phyloP scores from a whole-genome alignment of 1,284 basidiomycete species.

The Phlebopus sp. region DNA sequence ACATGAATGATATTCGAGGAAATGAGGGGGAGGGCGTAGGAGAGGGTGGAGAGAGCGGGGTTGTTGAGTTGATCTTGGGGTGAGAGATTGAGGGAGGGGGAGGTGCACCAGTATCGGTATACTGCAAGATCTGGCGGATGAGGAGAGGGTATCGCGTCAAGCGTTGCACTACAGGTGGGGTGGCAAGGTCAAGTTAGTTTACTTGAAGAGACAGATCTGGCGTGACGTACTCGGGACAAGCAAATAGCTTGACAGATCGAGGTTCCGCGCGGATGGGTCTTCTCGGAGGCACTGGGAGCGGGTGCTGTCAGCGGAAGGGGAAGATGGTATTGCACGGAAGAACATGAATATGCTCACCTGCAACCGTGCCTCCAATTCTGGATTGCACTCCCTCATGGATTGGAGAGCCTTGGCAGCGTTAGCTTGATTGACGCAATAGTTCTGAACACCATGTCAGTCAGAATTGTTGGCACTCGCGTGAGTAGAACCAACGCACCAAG shows the following conservation, averaged over 20 bases:
- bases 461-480: slow-evolving; percentile 2
- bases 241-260: slow-evolving; percentile 89
- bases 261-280: slow-evolving; percentile 73
- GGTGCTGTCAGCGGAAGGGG: background rate
- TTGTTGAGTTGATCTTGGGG: background rate
- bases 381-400: slow-evolving; percentile 67
- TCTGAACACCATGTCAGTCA: slow-evolving; percentile 41
- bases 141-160: slow-evolving; percentile 90
- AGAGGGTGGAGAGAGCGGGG: background rate
- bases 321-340: background rate
- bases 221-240: slow-evolving; percentile 77
- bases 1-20: background rate
- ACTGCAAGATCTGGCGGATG: slow-evolving; percentile 80
- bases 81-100: background rate
- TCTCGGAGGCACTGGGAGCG: slow-evolving; percentile 58
- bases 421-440: slow-evolving; percentile 90
- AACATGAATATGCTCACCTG: slow-evolving; percentile 46
- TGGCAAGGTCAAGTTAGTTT: background rate
- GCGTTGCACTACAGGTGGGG: slow-evolving; percentile 74
- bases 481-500: slow-evolving; percentile 46
- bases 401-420: slow-evolving; percentile 79
- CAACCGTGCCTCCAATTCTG: slow-evolving; percentile 63
- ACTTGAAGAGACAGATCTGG: background rate
- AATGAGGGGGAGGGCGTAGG: background rate
- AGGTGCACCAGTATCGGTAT: slow-evolving; percentile 50